Evolutionary conservation across 2,329 filamentous ascomycete genomes (phyloP), one percentile per base, ranked within the genome.

Genomic region (Cercospora brassicicola): DNA sequence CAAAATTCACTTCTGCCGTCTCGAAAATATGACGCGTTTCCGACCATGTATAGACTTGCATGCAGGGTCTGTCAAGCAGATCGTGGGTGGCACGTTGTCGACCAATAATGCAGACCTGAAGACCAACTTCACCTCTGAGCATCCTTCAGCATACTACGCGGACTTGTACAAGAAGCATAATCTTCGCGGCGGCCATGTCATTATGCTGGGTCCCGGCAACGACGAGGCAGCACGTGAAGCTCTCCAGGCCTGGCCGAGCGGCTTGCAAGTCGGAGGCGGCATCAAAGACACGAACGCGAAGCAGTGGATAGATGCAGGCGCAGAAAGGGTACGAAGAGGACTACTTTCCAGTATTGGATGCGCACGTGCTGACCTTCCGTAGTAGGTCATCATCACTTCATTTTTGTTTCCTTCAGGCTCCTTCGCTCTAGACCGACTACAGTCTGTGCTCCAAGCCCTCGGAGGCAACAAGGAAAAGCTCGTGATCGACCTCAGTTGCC

Each of bases 61-160:
- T 80, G 90, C 94, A n/a, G 95, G 95, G 13, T 90, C 94, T 78
- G 95, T 99, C 68, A 99, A 99, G 84, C 95, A 99, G 81, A 99
- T 99, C 74, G 94, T 99, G 48, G 95, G 95, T 74, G 94, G 95
- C 68, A 98, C 95, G 1, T 87, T 99, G 70, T 91, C 81, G 87
- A 87, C 68, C 20, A 71, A 74, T 33, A 70, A 73, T 55, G 64
- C 75, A 7, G 74, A 73, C 30, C 86, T 98, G 66, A 91, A 93
- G 82, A 98, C 94, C 59, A 99, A 99, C 81, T 94, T 93, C 82
- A 90, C 97, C 69, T 97, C 95, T 9, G 87, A 89, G 59, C 89
- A 94, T 69, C 91, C 94, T 9, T 89, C 95, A 2, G 87, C 87
- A 3, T 86, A 97, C 82, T 99, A 92, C 79, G 91, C 94, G 36